Evolutionary conservation across 225 moss, liverwort and hornwort genomes (phyloP), one percentile per base, ranked within the genome.

Genomic region (Takakia lepidozioides): DNA sequence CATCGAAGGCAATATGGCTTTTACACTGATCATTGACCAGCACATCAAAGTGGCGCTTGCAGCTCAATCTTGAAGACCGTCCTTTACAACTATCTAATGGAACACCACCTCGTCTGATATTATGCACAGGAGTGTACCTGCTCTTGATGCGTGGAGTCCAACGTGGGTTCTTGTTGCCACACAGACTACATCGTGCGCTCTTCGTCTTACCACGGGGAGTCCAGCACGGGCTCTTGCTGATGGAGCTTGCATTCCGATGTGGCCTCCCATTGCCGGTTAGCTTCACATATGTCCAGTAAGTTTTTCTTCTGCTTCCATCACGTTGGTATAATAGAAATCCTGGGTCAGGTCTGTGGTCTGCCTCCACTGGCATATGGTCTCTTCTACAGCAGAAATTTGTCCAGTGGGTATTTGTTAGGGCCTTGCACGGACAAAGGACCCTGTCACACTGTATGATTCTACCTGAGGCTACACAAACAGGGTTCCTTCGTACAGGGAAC

Each of bases 401-500:
- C n/a, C 10, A 41, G 27, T 41, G 41, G 27, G 19, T 40, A 26
- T 25, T 41, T 25, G n/a, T 14, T 17, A 54, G 19, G 4, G 54
- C 54, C 27, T 54, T 54, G 27, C 54, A 40, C 29, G 54, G 54
- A 29, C 54, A 54, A 23, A 27, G 14, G 20, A 27, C 54, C 40
- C 41, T 42, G 18, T 54, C 54, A 54, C 54, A 54, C 2, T 39
- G 27, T 1, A 24, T 2, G 17, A 54, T 21, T 27, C 27, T 19
- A 18, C 25, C 39, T 42, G 54, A 19, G 40, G 40, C 25, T 39
- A 27, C 21, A 54, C 19, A 17, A 29, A 13, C 54, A 23, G 29
- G 25, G 6, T 16, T 54, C 17, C 38, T 40, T 41, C 25, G 5
- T 40, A 42, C 54, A 42, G 28, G 26, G 29, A 54, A 54, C 18